A percentile compares a stretch with the other conserved stretches of the same genome.
These are phyloP conservation scores for Cystofilobasidium macerans DNA, from an alignment of 768 basidiomycete genomes.

Conservation along the genomic window DNA sequence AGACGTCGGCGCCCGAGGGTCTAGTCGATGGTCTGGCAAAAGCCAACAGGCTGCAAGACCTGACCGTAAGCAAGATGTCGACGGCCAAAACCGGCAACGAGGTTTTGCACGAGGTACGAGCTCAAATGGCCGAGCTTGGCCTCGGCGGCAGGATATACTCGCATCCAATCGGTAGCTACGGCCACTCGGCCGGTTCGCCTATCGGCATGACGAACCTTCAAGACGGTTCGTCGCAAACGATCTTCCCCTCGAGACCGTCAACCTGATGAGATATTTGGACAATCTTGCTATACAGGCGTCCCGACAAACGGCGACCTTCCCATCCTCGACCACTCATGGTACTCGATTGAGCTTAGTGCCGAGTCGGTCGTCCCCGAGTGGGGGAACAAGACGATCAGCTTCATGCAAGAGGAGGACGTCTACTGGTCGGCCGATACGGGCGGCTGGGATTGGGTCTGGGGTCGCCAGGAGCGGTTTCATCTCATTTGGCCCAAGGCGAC, in stretches of 20 bases:
- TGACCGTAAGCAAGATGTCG: constrained; percentile 43
- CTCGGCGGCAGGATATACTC: constrained; percentile 46
- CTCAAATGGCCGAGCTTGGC: constrained; percentile 44
- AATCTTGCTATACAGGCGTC: constrained; percentile 45
- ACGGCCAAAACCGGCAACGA: constrained; percentile 46
- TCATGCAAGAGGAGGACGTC: constrained; percentile 32
- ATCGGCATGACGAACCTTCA: constrained; percentile 40
- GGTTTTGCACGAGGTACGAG: constrained; percentile 42
- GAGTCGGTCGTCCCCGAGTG: constrained; percentile 46
- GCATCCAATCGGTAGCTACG: constrained; percentile 50
- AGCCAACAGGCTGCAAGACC: constrained; percentile 48
- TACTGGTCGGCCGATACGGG: constrained; percentile 41
- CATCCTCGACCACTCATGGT: constrained; percentile 47
- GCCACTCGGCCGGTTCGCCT: constrained; percentile 47
- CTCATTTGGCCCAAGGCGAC: constrained; percentile 35
- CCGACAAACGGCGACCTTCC: constrained; percentile 46
- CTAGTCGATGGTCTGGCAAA: constrained; percentile 44
- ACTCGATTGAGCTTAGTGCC: constrained; percentile 49
- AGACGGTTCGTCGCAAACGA: neutral
- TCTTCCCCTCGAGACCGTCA: neutral
- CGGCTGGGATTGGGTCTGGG: constrained; percentile 46
- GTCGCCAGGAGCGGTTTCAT: constrained; percentile 45
- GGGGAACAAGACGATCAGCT: constrained; percentile 36
- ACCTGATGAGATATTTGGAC: constrained; percentile 39
- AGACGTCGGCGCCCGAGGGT: constrained; percentile 43